Evolutionary conservation across 2,329 filamentous ascomycete species (phyloP).

Genomic region (Diplodia intermedia): DNA sequence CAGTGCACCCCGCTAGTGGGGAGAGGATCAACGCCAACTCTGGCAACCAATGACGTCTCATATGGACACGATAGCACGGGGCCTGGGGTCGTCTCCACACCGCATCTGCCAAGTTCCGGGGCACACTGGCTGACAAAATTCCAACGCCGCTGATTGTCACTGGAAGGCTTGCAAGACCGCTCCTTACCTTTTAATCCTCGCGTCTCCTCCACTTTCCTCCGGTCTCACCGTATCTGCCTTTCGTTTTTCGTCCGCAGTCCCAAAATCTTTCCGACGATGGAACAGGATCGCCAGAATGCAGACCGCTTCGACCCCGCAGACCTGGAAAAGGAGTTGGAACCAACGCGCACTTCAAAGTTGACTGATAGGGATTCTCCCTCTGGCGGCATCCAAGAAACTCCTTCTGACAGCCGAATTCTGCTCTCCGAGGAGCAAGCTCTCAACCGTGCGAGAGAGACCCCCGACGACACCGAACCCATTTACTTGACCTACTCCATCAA

Average conservation of each 20-base stretch:
- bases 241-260: neutral
- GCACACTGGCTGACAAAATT: neutral
- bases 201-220: neutral
- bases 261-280: neutral
- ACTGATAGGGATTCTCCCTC: constrained; percentile 11
- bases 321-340: constrained; percentile 30
- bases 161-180: neutral
- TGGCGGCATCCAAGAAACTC: neutral
- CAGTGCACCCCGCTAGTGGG: constrained; percentile 1
- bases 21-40: constrained; percentile 10
- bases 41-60: constrained; percentile 14
- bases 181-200: neutral
- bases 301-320: constrained; percentile 9
- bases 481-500: constrained; percentile 36
- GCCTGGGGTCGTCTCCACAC: constrained; percentile 17
- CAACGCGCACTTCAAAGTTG: constrained; percentile 4
- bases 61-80: constrained; percentile 9
- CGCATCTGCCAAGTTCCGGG: constrained; percentile 14
- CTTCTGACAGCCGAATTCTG: neutral
- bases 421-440: constrained; percentile 36
- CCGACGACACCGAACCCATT: constrained; percentile 36
- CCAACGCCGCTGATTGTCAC: neutral
- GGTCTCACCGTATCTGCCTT: neutral
- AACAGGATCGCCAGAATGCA: neutral
- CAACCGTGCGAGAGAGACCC: constrained; percentile 33